Evolutionary conservation across 129 eudicot species (phyloP).

Genomic region (Centaurea solstitialis): DNA sequence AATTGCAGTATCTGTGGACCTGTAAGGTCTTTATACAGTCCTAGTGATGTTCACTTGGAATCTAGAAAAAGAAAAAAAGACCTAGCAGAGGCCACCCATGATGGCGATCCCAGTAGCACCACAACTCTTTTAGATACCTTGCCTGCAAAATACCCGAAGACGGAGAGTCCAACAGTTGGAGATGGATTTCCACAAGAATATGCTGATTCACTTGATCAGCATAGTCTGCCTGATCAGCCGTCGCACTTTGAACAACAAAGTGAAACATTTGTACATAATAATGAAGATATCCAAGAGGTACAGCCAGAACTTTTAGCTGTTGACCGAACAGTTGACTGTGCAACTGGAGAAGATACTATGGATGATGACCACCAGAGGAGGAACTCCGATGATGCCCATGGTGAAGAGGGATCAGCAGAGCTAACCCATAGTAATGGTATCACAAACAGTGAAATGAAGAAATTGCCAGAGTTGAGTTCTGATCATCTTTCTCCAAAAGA

Average conservation of each 20-base stretch:
- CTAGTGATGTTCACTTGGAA: conserved; percentile 21
- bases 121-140: conserved; percentile 29
- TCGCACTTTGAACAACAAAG: conserved; percentile 15
- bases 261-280: not conserved
- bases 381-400: conserved; percentile 13
- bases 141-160: conserved; percentile 49
- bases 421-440: conserved; percentile 14
- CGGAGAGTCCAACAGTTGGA: conserved; percentile 31
- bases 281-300: conserved; percentile 10
- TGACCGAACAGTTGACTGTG: not conserved
- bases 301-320: conserved; percentile 13
- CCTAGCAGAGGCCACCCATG: conserved; percentile 11
- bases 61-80: conserved; percentile 37
- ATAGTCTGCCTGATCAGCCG: not conserved
- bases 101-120: conserved; percentile 13
- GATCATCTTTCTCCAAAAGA: conserved; percentile 25
- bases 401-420: conserved; percentile 16
- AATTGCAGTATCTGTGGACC: conserved; percentile 56
- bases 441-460: conserved; percentile 8
- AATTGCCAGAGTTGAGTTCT: conserved; percentile 14
- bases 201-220: conserved; percentile 12
- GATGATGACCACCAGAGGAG: conserved; percentile 19
- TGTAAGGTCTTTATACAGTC: conserved; percentile 25
- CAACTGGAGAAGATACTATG: conserved; percentile 11
- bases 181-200: conserved; percentile 9